Percentiles rank a stretch among this genome's conserved stretches.
These are phyloP conservation scores for Chytridiales sp. DNA, from an alignment of 371 early-diverging fungal genomes.

Conservation along the genomic window DNA sequence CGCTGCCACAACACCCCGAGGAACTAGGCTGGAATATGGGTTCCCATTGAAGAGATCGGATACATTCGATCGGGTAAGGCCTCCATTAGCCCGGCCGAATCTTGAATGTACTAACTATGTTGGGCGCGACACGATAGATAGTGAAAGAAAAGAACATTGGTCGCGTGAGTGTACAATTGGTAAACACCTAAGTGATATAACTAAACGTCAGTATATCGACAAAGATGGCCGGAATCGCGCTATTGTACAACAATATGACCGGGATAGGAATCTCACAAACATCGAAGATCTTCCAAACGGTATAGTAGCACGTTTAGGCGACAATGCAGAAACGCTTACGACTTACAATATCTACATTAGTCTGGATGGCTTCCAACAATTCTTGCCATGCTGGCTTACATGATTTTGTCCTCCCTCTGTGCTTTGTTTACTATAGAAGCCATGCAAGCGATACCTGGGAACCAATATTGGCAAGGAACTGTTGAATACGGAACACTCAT, in stretches of 20 bases:
- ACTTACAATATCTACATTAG: constrained; percentile 23
- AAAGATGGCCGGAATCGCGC: constrained; percentile 40
- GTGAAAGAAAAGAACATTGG: too few relatives aligned
- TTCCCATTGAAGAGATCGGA: too few relatives aligned
- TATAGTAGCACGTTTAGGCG: not conserved
- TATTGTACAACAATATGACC: constrained; percentile 50
- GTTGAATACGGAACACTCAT: constrained; percentile 43
- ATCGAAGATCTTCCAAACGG: constrained; percentile 18
- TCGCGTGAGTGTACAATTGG: too few relatives aligned
- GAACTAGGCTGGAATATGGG: too few relatives aligned
- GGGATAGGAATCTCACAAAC: constrained; percentile 41
- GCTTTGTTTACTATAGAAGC: constrained; percentile 68
- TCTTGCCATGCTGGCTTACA: constrained; percentile 35
- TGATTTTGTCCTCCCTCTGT: constrained; percentile 35
- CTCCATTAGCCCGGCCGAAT: too few relatives aligned
- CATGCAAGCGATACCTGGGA: constrained; percentile 69
- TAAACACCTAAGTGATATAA: too few relatives aligned
- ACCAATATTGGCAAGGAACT: constrained; percentile 51
- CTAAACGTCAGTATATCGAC: too few relatives aligned
- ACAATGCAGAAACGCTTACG: not conserved
- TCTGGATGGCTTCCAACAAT: constrained; percentile 42
- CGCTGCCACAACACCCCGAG: too few relatives aligned
- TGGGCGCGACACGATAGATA: too few relatives aligned
- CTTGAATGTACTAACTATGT: too few relatives aligned
- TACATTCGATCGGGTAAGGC: too few relatives aligned